Percentiles rank a stretch among this genome's conserved stretches.
Conservation (phyloP, 2,329 filamentous ascomycete species). For the Colletotrichum sp. region DNA sequence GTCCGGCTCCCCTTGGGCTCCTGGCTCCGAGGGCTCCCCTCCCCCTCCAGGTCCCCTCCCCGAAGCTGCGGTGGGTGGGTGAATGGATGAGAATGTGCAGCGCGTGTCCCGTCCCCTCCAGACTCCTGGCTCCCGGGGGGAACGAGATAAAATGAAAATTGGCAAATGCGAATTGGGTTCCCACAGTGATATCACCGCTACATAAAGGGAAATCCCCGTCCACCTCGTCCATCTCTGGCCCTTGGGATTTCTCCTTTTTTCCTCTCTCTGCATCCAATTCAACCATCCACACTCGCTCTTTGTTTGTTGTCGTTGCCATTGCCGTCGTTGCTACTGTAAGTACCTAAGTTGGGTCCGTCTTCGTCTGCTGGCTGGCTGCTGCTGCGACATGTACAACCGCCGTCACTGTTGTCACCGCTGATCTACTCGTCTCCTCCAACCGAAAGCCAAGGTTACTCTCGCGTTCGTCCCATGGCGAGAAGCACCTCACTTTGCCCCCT, state of each 20-base stretch:
- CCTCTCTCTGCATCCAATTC: background rate
- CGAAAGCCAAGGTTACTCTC: background rate
- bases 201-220: slow-evolving; percentile 19
- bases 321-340: slow-evolving; percentile 12
- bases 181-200: slow-evolving; percentile 24
- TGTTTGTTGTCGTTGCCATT: background rate
- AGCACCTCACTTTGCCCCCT: slow-evolving; percentile 3
- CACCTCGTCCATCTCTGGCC: background rate
- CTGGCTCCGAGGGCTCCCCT: background rate
- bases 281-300: slow-evolving; percentile 4
- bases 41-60: background rate
- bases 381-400: background rate
- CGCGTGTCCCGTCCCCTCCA: background rate
- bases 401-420: background rate
- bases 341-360: background rate
- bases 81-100: background rate
- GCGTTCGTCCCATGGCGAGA: background rate
- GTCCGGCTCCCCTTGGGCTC: background rate
- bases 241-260: background rate
- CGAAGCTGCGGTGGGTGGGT: background rate
- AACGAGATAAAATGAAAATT: slow-evolving; percentile 22
- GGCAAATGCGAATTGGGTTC: slow-evolving; percentile 21
- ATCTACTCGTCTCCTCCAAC: slow-evolving; percentile 10
- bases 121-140: slow-evolving; percentile 1
- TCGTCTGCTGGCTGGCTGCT: background rate